Base-by-base conservation (phyloP, 2,329 filamentous ascomycete species). In the Dactylellina sp. region DNA sequence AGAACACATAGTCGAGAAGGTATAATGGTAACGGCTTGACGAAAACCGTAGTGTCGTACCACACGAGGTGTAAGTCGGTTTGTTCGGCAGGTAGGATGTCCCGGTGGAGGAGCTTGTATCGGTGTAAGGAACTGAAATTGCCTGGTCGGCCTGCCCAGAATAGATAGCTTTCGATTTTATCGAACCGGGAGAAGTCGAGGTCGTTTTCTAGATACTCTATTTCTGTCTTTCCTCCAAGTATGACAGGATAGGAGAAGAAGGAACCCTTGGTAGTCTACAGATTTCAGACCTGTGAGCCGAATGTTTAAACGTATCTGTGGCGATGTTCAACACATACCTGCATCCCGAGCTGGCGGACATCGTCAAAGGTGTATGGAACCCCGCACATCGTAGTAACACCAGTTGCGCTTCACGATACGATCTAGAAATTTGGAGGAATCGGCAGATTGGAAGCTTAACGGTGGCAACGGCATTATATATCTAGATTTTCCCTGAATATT, bases 1-100 rank as follows among this genome's bases (percentile, higher is more conserved):
- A 81, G 32, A 81, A 79, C 0, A 66, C 35, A 2, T 76, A 49
- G 7, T 77, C 74, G 9, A 79, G 50, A 4, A 81, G 77, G 57
- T 78, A 81, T 0, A 18, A 7, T 2, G 80, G 81, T 0, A 81
- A 53, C 7, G 80, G 80, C 44, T 81, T 82, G 32, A 82, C 75
- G 52, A 78, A 81, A 12, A 81, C 79, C 1, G 75, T 72, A 1
- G 75, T 55, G 16, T 79, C 50, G 24, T 74, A 63, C 79, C 80
- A 80, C 2, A 82, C 78, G 0, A 83, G 76, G 72, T 83, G 81
- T 7, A 81, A 75, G 39, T 81, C 78, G 1, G 79, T 71, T 16
- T 80, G 75, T 64, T 83, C 81, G 2, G 80, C 79, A 6, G 81
- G 37, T 1, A 81, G n/a, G 14, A 83, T 80, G 1, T 75, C 47